Percentiles rank a stretch among this genome's conserved stretches.
These are phyloP conservation scores for Yamadazyma sp. DNA, from an alignment of 805 yeast genomes.

Conservation along the genomic window DNA sequence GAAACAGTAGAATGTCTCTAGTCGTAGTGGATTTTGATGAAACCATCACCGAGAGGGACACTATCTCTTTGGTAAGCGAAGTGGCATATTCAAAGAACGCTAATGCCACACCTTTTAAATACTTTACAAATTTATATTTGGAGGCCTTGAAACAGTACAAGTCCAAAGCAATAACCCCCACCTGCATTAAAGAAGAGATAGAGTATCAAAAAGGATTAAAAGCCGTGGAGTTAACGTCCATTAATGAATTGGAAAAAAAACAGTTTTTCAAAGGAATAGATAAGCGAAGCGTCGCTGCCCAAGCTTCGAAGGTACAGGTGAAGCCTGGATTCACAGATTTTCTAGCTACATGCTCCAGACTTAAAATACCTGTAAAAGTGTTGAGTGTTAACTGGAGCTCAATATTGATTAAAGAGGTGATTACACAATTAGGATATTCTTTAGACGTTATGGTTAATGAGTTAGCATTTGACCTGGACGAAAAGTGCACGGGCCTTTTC, in stretches of 20 bases:
- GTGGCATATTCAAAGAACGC: conserved; percentile 46
- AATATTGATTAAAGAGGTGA: conserved; percentile 39
- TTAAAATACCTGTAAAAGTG: conserved; percentile 39
- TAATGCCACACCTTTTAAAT: conserved; percentile 38
- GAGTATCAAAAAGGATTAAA: conserved; percentile 46
- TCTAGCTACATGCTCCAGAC: conserved; percentile 19
- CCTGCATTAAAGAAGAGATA: conserved; percentile 40
- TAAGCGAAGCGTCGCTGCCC: conserved; percentile 26
- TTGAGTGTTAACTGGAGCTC: conserved; percentile 67
- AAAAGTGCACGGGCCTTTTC: conserved; percentile 32
- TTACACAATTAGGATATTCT: conserved; percentile 15
- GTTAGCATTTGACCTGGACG: conserved; percentile 34
- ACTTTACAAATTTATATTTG: conserved; percentile 46
- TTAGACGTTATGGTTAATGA: conserved; percentile 46
- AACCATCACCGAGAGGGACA: conserved; percentile 56
- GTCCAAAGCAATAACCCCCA: conserved; percentile 13
- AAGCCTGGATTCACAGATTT: conserved; percentile 42
- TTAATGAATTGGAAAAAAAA: conserved; percentile 37
- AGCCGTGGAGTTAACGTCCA: conserved; percentile 49
- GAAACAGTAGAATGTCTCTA: neutral
- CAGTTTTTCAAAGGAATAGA: conserved; percentile 45
- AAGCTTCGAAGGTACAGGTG: conserved; percentile 37
- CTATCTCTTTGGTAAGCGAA: conserved; percentile 51
- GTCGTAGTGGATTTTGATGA: conserved; percentile 67
- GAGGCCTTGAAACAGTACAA: conserved; percentile 6